phyloP scores from a whole-genome alignment of 225 moss, liverwort and hornwort genomes.

The Lunularia cruciata region DNA sequence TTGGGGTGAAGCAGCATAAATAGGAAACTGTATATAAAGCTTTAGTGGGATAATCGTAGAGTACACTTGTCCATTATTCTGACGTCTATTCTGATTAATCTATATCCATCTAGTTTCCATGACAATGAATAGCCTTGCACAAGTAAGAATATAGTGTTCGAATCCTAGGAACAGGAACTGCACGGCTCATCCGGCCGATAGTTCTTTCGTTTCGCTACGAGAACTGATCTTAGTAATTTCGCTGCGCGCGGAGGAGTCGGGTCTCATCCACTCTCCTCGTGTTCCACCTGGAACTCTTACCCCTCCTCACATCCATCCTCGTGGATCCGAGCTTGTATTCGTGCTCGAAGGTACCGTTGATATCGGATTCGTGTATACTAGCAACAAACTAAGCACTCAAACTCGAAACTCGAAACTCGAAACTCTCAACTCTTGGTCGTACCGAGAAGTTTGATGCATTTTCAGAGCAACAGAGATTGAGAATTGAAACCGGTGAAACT shows the following conservation, averaged over 20 bases:
- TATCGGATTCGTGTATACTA: constrained; percentile 12
- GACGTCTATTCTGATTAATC: no score
- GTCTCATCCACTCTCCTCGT: constrained; percentile 7
- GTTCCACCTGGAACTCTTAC: constrained; percentile 16
- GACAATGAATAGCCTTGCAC: no score
- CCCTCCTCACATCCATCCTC: constrained; percentile 16
- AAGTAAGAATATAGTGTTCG: no score
- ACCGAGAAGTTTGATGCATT: constrained; percentile 4
- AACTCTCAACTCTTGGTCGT: constrained; percentile 26
- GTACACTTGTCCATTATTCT: no score
- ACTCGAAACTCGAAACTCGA: constrained; percentile 1
- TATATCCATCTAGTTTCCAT: no score
- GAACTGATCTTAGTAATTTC: neutral
- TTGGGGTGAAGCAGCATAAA: no score
- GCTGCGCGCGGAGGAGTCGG: constrained; percentile 5
- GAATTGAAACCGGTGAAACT: neutral
- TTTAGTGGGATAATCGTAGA: no score
- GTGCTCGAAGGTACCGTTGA: constrained; percentile 7
- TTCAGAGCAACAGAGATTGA: neutral
- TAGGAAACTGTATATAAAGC: no score
- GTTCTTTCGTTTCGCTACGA: neutral
- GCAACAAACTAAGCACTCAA: constrained; percentile 16
- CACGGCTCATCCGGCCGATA: neutral
- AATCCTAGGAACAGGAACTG: no score
- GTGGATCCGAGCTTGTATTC: constrained; percentile 10